Percentiles rank a stretch among this genome's conserved stretches.
These are phyloP conservation scores for Pterocarpus santalinus DNA, from an alignment of 306 rosid genomes.

Conservation along the genomic window DNA sequence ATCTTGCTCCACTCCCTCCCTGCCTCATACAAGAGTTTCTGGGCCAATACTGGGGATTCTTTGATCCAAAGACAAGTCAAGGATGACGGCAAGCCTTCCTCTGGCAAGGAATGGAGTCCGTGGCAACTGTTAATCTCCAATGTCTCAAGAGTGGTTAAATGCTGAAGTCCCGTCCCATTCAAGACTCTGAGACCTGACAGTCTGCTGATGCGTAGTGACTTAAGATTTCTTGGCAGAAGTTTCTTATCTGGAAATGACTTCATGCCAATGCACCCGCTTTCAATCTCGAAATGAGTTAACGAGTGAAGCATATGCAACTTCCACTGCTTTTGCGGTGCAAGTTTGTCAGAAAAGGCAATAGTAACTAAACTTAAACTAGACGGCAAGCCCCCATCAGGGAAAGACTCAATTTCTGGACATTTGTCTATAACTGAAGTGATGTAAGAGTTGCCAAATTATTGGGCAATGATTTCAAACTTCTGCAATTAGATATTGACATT, in stretches of 20 bases:
- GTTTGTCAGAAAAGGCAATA: conserved; percentile 1
- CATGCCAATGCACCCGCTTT: background rate
- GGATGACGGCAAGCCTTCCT: conserved; percentile 4
- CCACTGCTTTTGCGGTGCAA: background rate
- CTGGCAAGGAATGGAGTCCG: background rate
- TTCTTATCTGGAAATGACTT: background rate
- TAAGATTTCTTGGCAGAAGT: conserved; percentile 8
- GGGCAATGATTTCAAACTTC: background rate
- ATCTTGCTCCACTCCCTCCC: background rate
- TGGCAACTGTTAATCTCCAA: conserved; percentile 5
- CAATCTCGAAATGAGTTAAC: background rate
- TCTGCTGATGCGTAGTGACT: conserved; percentile 1
- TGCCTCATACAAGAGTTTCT: background rate
- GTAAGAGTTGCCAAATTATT: background rate
- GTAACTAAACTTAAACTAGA: background rate
- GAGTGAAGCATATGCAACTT: background rate
- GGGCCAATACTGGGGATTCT: background rate
- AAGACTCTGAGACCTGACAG: background rate
- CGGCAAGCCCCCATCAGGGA: conserved; percentile 10
- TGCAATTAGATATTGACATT: background rate
- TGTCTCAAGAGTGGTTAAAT: conserved; percentile 7
- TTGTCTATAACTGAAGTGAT: conserved; percentile 6
- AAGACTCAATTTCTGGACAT: conserved; percentile 6
- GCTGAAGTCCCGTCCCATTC: background rate
- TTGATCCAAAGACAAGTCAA: background rate